Conservation (phyloP, 2,329 filamentous ascomycete genomes). For the Lasiodiplodia sp. region DNA sequence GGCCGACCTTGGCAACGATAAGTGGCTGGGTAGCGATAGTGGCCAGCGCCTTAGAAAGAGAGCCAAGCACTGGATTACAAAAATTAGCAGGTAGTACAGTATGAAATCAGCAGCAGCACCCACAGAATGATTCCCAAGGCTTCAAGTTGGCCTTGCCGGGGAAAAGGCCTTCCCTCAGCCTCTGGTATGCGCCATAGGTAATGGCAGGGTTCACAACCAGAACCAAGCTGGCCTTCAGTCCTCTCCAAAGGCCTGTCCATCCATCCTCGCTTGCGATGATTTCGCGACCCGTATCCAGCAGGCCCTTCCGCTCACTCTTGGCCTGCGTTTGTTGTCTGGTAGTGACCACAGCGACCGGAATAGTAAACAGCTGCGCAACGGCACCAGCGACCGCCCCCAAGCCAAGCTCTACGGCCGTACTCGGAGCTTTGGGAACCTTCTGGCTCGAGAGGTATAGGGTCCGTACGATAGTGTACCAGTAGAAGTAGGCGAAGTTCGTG, state of each 20-base stretch:
- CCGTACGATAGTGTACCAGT: slow-evolving; percentile 94
- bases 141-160: slow-evolving; percentile 77
- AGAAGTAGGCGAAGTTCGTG: slow-evolving; percentile 99
- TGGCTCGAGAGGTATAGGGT: slow-evolving; percentile 73
- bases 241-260: slow-evolving; percentile 87
- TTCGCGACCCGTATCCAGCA: slow-evolving; percentile 86
- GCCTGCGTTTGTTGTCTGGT: slow-evolving; percentile 94
- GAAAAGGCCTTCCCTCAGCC: slow-evolving; percentile 79
- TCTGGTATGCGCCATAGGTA: slow-evolving; percentile 96
- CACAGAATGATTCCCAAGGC: slow-evolving; percentile 90
- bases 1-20: slow-evolving; percentile 95
- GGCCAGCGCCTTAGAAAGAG: slow-evolving; percentile 89
- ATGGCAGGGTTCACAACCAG: slow-evolving; percentile 96
- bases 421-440: slow-evolving; percentile 68
- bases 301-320: slow-evolving; percentile 82
- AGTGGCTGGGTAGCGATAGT: slow-evolving; percentile 93
- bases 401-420: slow-evolving; percentile 81
- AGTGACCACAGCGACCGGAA: slow-evolving; percentile 93
- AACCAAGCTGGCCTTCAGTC: slow-evolving; percentile 93
- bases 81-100: not conserved
- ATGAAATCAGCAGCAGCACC: slow-evolving; percentile 50
- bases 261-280: slow-evolving; percentile 92
- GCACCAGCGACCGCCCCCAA: slow-evolving; percentile 89
- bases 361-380: slow-evolving; percentile 92
- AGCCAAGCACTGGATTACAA: slow-evolving; percentile 76